A percentile compares a stretch with the other conserved stretches of the same genome.
phyloP scores from a whole-genome alignment of 139 green algal species.

The Volvox reticuliferus region DNA sequence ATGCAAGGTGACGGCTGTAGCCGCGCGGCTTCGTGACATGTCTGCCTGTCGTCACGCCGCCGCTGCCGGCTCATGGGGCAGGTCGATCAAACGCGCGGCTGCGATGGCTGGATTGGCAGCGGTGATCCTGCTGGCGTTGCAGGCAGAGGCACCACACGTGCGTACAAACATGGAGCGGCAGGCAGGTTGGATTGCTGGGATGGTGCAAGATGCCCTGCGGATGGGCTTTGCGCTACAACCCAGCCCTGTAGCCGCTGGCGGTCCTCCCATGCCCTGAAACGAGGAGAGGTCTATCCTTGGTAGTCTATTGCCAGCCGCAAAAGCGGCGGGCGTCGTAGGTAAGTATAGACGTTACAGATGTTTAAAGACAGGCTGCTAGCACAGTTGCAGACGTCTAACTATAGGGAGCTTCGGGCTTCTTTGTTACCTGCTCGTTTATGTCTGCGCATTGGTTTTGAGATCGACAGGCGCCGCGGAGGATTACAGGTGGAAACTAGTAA shows the following conservation, averaged over 20 bases:
- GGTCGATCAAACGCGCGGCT: background rate
- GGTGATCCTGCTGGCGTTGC: conserved; percentile 9
- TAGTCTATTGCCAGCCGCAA: no score
- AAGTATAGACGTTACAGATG: no score
- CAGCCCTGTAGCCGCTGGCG: conserved; percentile 14
- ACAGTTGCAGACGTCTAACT: no score
- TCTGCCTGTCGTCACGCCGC: no score
- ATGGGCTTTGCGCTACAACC: conserved; percentile 32
- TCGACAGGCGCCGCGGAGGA: no score
- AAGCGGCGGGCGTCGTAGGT: no score
- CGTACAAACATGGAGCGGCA: background rate
- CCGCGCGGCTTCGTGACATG: background rate
- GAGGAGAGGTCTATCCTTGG: no score
- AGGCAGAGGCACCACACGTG: conserved; percentile 32
- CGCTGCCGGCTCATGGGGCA: background rate
- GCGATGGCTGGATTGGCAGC: background rate
- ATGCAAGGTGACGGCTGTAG: background rate
- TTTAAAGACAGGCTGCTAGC: no score
- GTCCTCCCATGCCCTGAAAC: background rate
- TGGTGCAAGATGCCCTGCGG: conserved; percentile 9
- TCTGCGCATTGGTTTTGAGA: no score
- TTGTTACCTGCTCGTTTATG: no score
- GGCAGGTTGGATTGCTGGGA: background rate
- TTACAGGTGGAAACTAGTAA: no score
- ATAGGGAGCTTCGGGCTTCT: no score